These are phyloP conservation scores for Arabis alpina DNA, from an alignment of 345 rosid genomes.

Conservation along the genomic window DNA sequence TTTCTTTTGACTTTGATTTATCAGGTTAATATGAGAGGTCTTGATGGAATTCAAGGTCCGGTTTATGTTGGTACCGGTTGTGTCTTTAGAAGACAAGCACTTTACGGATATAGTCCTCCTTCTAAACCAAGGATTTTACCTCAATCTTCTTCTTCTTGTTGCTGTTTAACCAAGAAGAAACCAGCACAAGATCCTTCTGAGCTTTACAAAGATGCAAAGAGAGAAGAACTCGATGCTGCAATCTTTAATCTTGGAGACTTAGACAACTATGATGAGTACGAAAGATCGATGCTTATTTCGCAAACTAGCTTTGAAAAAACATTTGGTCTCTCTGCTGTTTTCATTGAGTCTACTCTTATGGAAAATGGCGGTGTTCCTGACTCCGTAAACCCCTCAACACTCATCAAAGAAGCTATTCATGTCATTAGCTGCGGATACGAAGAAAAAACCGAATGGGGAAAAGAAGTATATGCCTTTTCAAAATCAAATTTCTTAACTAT, in stretches of 20 bases:
- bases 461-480: conserved; percentile 61
- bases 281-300: conserved; percentile 93
- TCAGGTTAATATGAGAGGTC: conserved; percentile 97
- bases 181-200: conserved; percentile 69
- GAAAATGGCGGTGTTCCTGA: conserved; percentile 94
- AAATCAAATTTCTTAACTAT: too few species aligned
- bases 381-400: conserved; percentile 75
- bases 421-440: conserved; percentile 95
- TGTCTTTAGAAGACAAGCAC: conserved; percentile 92
- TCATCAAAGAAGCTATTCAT: conserved; percentile 96
- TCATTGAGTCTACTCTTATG: conserved; percentile 93
- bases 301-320: conserved; percentile 95
- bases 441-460: conserved; percentile 97
- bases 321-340: conserved; percentile 90
- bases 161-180: conserved; percentile 75
- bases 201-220: conserved; percentile 76
- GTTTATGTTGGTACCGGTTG: conserved; percentile 96
- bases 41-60: conserved; percentile 98
- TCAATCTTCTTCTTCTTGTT: conserved; percentile 65
- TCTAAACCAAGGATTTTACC: conserved; percentile 67
- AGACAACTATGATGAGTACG: conserved; percentile 87
- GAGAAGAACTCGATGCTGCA: conserved; percentile 90
- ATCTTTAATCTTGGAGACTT: conserved; percentile 92
- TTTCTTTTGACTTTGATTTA: conserved; percentile 15
- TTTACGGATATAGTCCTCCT: conserved; percentile 92